Evolutionary conservation across 176 grass and related monocot genomes (phyloP), one percentile per base, ranked within the genome.

Genomic region (Themeda triandra): DNA sequence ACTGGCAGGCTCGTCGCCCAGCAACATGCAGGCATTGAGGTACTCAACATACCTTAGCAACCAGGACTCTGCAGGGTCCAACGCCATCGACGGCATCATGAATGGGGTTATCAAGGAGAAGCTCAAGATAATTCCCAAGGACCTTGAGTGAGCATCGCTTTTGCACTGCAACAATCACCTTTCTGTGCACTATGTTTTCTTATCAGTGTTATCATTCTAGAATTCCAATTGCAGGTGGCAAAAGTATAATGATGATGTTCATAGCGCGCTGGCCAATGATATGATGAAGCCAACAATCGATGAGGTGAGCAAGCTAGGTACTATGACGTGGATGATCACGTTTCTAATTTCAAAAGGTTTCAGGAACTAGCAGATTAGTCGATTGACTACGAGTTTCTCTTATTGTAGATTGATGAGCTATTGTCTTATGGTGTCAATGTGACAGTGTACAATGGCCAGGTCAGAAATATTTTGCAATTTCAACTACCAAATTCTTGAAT

Each of bases 271-370:
- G 58, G 51, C 59, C 8, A 86, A 87, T 27, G 95, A 98, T 33
- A 84, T 94, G 63, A 94, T 98, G 95, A 98, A 91, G 42, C 95
- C 95, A 49, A 91, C 88, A 79, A 90, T 98, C 45, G 60, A 82
- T 19, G 95, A 98, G 90, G 95, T 84, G 64, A 25, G 14, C 23
- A 32, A 63, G 11, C 25, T 62, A 25, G 18, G 15, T 6, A 69
- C 1, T 18, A 65, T 3, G 3, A 62, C 18, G 10, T 63, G 58
- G 18, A 28, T 3, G 39, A 63, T 6, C 29, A 67, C 6, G 7
- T 4, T 9, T 36, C n/a, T 0, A 24, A 6, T 13, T 70, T 13
- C 6, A 5, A 70, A 24, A 25, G 40, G 36, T 71, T 71, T 42
- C 5, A 45, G 23, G 13, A 27, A 41, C 12, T 12, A 28, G 12